These are phyloP conservation scores for Coccomyxa subellipsoidea DNA, from an alignment of 163 green algal genomes.

Conservation along the genomic window DNA sequence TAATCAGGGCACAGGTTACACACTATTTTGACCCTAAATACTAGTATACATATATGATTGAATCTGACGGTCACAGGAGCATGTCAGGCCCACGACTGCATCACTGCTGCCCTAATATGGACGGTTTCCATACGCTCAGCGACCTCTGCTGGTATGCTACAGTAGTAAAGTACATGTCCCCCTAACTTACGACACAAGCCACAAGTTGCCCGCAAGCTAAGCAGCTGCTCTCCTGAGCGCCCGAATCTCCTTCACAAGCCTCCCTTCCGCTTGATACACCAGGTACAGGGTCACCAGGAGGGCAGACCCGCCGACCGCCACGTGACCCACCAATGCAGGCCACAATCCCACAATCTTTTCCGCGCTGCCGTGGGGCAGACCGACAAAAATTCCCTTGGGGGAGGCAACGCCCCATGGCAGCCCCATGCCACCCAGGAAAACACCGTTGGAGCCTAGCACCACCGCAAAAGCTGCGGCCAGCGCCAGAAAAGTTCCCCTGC, in stretches of 20 bases:
- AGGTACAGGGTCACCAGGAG: neutral
- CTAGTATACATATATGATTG: too few relatives aligned
- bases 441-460: neutral
- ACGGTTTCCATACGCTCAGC: too few relatives aligned
- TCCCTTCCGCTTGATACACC: neutral
- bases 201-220: neutral
- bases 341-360: neutral
- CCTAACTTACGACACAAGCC: too few relatives aligned
- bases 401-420: neutral
- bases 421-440: neutral
- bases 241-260: neutral
- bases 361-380: neutral
- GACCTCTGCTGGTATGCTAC: too few relatives aligned
- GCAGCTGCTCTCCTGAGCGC: neutral
- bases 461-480: neutral
- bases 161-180: too few relatives aligned
- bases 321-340: neutral
- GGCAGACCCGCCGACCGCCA: neutral
- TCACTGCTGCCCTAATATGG: too few relatives aligned
- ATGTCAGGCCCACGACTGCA: too few relatives aligned
- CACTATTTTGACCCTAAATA: too few relatives aligned
- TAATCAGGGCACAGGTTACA: too few relatives aligned
- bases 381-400: neutral
- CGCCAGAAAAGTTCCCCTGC: neutral
- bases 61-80: too few relatives aligned